These are phyloP conservation scores for Lichtheimia ornata DNA, from an alignment of 371 early-diverging fungal species.

Conservation along the genomic window DNA sequence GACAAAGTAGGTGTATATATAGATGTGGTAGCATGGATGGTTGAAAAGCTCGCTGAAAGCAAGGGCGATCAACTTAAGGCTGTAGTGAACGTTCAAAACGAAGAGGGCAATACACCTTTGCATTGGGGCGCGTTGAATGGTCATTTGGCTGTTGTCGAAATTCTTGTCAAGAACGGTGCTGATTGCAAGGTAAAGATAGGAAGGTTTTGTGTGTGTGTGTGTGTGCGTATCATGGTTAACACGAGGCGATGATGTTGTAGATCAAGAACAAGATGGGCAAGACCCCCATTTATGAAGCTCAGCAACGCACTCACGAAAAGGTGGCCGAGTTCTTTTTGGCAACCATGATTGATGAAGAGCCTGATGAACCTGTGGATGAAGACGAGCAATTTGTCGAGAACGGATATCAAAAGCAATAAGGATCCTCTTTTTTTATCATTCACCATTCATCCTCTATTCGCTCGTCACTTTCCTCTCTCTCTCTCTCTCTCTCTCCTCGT, in stretches of 20 bases:
- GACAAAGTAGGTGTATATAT: neutral
- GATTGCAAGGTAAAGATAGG: constrained; percentile 59
- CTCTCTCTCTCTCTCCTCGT: too few relatives aligned
- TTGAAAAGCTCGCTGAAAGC: constrained; percentile 34
- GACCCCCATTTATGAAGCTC: constrained; percentile 70
- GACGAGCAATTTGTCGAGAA: constrained; percentile 49
- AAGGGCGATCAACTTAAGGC: constrained; percentile 22
- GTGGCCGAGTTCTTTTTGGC: constrained; percentile 64
- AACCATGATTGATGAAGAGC: constrained; percentile 59
- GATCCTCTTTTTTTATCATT: too few relatives aligned
- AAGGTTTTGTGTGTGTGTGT: too few relatives aligned
- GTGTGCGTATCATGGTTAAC: too few relatives aligned
- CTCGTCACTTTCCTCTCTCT: too few relatives aligned
- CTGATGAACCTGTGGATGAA: constrained; percentile 51
- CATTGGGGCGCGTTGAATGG: constrained; percentile 92
- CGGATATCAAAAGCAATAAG: constrained; percentile 22
- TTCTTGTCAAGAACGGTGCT: constrained; percentile 60
- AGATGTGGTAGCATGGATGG: constrained; percentile 60
- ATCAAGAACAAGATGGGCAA: constrained; percentile 62
- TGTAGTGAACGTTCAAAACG: constrained; percentile 62
- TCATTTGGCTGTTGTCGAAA: constrained; percentile 63
- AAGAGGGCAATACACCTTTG: constrained; percentile 79
- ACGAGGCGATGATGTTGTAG: constrained; percentile 25
- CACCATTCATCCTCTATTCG: too few relatives aligned
- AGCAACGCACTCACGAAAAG: constrained; percentile 64